phyloP scores from a whole-genome alignment of 1,284 basidiomycete genomes.

The Cryptococcus floricola region DNA sequence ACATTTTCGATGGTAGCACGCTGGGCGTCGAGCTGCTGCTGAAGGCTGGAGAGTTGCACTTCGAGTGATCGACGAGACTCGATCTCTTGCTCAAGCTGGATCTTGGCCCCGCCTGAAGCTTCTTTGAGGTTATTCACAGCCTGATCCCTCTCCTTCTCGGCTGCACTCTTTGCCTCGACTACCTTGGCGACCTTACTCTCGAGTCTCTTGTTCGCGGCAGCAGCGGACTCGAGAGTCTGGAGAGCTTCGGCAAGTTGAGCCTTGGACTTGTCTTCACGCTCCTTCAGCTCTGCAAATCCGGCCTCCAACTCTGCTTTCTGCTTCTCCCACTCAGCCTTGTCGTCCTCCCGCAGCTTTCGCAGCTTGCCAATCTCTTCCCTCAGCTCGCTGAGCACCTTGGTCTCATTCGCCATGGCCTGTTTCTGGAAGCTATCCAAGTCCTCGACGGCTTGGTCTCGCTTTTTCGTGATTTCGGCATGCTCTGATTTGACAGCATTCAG shows the following conservation, averaged over 20 bases:
- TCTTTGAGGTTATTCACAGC: background rate
- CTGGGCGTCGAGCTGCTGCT: background rate
- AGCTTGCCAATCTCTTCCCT: conserved; percentile 22
- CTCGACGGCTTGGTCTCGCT: conserved; percentile 13
- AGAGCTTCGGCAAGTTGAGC: conserved; percentile 8
- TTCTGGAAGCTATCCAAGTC: conserved; percentile 31
- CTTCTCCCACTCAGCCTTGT: conserved; percentile 3
- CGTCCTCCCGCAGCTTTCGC: conserved; percentile 10
- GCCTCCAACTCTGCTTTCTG: conserved; percentile 4
- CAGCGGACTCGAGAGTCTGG: conserved; percentile 5
- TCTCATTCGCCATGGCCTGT: conserved; percentile 26
- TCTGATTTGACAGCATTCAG: conserved; percentile 3
- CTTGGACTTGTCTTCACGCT: conserved; percentile 2
- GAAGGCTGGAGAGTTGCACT: background rate
- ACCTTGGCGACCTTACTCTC: conserved; percentile 6
- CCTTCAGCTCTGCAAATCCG: background rate
- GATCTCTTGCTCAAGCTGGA: conserved; percentile 12
- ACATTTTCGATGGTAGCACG: background rate
- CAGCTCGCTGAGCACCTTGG: conserved; percentile 21
- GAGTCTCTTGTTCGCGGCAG: background rate
- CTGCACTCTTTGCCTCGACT: background rate
- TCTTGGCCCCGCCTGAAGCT: conserved; percentile 2
- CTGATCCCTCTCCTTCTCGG: conserved; percentile 5
- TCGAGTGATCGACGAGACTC: background rate
- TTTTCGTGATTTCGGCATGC: conserved; percentile 1